Conservation (phyloP, 2,329 filamentous ascomycete species). For the Colletotrichum ledebouriae region DNA sequence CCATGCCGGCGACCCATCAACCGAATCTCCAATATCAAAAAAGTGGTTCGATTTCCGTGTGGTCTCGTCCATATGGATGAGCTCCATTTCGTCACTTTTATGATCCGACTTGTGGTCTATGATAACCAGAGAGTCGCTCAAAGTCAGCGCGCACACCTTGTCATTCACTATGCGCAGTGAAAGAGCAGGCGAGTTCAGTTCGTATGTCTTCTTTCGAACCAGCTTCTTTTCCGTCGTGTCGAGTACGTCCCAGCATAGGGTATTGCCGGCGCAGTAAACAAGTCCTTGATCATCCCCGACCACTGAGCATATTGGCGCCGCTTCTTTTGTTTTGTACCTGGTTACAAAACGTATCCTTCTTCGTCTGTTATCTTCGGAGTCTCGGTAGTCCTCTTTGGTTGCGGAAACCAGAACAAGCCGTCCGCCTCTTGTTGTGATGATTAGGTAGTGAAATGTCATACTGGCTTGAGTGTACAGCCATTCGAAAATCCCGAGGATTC, state of each 20-base stretch:
- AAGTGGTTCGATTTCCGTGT: constrained; percentile 60
- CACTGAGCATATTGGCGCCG: constrained; percentile 67
- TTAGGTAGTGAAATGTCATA: constrained; percentile 72
- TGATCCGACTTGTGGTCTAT: constrained; percentile 61
- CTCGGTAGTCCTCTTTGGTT: constrained; percentile 39
- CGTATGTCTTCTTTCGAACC: constrained; percentile 59
- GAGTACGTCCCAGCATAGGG: constrained; percentile 69
- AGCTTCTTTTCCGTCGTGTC: constrained; percentile 66
- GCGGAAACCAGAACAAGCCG: constrained; percentile 65
- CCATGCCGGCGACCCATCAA: constrained; percentile 48
- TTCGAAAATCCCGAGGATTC: constrained; percentile 71
- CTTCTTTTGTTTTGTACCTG: constrained; percentile 35
- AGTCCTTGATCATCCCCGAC: constrained; percentile 68
- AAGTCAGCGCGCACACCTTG: constrained; percentile 66
- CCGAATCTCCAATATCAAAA: constrained; percentile 58
- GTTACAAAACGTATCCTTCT: constrained; percentile 35
- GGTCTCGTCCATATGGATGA: constrained; percentile 62
- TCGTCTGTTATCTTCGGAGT: constrained; percentile 43
- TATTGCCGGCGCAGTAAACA: constrained; percentile 67
- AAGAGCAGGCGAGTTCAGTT: constrained; percentile 67
- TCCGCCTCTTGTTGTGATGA: constrained; percentile 69
- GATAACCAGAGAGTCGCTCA: constrained; percentile 67
- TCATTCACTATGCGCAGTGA: constrained; percentile 62
- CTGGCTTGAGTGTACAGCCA: constrained; percentile 72
- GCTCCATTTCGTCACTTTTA: constrained; percentile 51